Conservation (phyloP, 1,284 basidiomycete genomes). For the Melampsora americana region DNA sequence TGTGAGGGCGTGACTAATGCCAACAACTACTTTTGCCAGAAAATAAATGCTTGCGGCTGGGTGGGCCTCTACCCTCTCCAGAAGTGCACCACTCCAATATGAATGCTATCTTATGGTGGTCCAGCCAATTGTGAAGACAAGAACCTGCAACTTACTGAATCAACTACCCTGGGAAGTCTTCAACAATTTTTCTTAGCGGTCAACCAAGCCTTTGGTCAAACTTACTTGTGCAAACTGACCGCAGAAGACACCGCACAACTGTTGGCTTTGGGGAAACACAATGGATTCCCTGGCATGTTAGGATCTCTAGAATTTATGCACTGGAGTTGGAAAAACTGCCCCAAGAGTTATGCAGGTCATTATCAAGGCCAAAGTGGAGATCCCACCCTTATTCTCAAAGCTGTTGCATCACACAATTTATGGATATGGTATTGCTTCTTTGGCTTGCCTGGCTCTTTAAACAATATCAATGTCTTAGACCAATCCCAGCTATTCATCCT, state of each 20-base stretch:
- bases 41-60: neutral
- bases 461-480: slow-evolving; percentile 7
- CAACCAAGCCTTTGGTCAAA: neutral
- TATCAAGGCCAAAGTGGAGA: neutral
- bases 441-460: neutral
- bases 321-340: slow-evolving; percentile 32
- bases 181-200: neutral
- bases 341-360: no score
- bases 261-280: neutral
- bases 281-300: slow-evolving; percentile 7
- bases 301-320: slow-evolving; percentile 4
- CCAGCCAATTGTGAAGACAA: neutral
- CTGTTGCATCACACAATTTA: neutral
- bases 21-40: neutral
- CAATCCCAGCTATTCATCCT: neutral
- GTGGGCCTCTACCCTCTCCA: neutral
- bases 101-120: neutral
- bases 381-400: neutral
- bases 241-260: neutral
- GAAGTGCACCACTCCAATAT: neutral
- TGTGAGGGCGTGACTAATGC: neutral
- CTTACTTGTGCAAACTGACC: neutral
- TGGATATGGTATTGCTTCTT: neutral
- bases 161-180: neutral
- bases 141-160: no score